phyloP scores from a whole-genome alignment of 495 filamentous ascomycete genomes.

The Xylaria flabelliformis region DNA sequence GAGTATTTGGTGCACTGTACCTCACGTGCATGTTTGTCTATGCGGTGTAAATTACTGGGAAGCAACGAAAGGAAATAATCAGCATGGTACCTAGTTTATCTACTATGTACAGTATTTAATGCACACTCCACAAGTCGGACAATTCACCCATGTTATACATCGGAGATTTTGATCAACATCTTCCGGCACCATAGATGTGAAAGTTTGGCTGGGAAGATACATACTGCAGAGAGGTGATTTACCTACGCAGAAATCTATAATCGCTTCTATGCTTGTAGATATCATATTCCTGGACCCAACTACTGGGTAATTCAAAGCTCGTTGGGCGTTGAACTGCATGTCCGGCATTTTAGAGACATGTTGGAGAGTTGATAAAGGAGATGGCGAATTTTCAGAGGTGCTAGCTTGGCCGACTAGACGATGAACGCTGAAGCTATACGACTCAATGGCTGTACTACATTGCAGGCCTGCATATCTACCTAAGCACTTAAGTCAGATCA shows the following conservation, averaged over 20 bases:
- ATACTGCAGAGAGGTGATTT: neutral
- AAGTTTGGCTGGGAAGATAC: neutral
- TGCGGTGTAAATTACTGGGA: neutral
- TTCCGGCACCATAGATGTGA: neutral
- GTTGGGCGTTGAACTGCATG: neutral
- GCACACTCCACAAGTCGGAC: neutral
- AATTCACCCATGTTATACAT: slow-evolving; percentile 20
- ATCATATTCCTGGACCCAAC: neutral
- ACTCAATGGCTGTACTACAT: neutral
- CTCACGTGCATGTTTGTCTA: slow-evolving; percentile 16
- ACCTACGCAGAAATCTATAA: neutral
- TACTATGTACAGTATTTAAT: neutral
- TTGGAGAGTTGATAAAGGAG: neutral
- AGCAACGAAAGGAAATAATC: neutral
- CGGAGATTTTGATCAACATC: slow-evolving; percentile 25
- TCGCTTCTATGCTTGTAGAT: neutral
- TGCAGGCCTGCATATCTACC: slow-evolving; percentile 13
- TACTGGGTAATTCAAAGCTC: neutral
- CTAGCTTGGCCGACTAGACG: neutral
- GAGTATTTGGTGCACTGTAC: neutral
- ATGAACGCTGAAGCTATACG: slow-evolving; percentile 4
- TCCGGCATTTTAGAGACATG: neutral
- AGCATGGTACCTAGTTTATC: neutral
- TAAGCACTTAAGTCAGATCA: slow-evolving; percentile 11
- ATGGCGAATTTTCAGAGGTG: neutral